A percentile compares a stretch with the other conserved stretches of the same genome.
Conservation (phyloP, 1,139 yeast species). For the Spencermartinsiella ligniputridi region DNA sequence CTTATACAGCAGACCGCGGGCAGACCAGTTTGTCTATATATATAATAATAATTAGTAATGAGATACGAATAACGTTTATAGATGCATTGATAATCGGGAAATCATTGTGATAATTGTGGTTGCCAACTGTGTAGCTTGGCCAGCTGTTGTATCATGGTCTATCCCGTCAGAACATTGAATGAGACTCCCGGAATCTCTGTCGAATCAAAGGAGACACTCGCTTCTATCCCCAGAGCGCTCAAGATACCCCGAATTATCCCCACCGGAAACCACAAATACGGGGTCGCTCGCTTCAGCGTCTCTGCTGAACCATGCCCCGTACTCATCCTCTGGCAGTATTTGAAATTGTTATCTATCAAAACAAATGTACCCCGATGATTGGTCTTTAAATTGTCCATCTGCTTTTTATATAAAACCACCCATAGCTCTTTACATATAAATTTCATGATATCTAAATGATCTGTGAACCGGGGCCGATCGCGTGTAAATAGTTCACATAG, state of each 20-base stretch:
- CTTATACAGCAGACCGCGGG: too few species aligned
- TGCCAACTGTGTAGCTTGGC: too few species aligned
- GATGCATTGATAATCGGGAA: too few species aligned
- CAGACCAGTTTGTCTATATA: too few species aligned
- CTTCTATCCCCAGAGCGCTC: constrained; percentile 63
- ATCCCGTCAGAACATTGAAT: constrained; percentile 65
- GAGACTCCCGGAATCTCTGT: constrained; percentile 58
- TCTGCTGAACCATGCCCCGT: constrained; percentile 33
- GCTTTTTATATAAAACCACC: constrained; percentile 74
- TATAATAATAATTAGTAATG: not conserved
- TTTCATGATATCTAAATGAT: constrained; percentile 78
- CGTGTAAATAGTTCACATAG: constrained; percentile 69
- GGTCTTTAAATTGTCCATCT: constrained; percentile 86
- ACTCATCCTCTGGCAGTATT: constrained; percentile 52
- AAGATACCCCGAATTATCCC: constrained; percentile 82
- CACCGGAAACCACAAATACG: constrained; percentile 72
- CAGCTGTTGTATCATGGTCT: too few species aligned
- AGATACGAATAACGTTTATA: too few species aligned
- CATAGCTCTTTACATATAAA: constrained; percentile 90
- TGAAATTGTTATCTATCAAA: constrained; percentile 62
- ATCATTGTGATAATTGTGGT: too few species aligned
- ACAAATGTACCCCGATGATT: constrained; percentile 86
- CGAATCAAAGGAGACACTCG: constrained; percentile 62
- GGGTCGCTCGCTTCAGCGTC: constrained; percentile 30
- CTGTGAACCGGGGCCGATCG: constrained; percentile 48